These are phyloP conservation scores for Cornus kousa DNA, from an alignment of 148 eudicot species.

Conservation along the genomic window DNA sequence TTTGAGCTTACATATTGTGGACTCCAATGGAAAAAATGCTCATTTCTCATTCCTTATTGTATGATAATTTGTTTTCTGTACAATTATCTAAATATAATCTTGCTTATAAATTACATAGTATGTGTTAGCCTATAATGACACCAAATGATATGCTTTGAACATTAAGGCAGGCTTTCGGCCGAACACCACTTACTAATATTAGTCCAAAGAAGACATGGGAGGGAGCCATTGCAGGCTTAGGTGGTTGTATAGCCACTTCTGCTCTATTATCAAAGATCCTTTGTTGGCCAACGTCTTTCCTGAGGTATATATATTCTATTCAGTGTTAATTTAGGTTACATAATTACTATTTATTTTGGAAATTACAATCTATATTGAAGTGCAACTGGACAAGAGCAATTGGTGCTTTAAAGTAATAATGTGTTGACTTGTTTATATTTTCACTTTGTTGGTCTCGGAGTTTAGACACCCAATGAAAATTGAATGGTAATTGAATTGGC, in stretches of 20 bases:
- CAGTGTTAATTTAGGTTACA: not conserved
- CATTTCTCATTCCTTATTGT: not conserved
- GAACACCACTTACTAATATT: slow-evolving; percentile 76
- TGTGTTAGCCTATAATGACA: not conserved
- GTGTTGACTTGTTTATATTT: too few relatives aligned
- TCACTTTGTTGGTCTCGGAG: too few relatives aligned
- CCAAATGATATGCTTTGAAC: not conserved
- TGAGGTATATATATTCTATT: slow-evolving; percentile 43
- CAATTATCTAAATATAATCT: not conserved
- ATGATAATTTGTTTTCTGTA: not conserved
- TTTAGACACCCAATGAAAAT: too few relatives aligned
- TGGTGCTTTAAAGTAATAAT: too few relatives aligned
- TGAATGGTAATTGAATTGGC: too few relatives aligned
- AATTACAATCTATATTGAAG: too few relatives aligned
- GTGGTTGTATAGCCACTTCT: slow-evolving; percentile 81
- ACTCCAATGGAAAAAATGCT: not conserved
- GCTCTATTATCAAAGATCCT: slow-evolving; percentile 60
- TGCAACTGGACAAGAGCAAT: too few relatives aligned
- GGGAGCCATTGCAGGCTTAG: slow-evolving; percentile 78
- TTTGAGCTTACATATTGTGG: not conserved
- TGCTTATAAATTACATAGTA: not conserved
- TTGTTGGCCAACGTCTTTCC: slow-evolving; percentile 70
- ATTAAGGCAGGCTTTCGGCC: slow-evolving; percentile 75
- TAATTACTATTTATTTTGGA: not conserved
- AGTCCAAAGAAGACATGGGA: slow-evolving; percentile 99